Base-by-base conservation (phyloP, 768 basidiomycete species). In the Amanita rimosa region DNA sequence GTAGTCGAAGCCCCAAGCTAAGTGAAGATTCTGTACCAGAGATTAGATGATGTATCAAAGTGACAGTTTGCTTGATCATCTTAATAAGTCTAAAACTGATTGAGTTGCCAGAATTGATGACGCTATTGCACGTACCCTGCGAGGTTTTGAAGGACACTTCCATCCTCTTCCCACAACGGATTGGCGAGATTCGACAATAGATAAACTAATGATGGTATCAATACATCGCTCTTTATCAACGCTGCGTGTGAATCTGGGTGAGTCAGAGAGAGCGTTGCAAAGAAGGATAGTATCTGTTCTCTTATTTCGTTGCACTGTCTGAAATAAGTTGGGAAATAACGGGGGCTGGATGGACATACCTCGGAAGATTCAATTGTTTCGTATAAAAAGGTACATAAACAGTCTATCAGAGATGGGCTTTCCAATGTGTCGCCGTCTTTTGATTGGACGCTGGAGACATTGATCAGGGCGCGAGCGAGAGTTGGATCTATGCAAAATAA, bases 141-240 rank as follows among this genome's bases (percentile, higher is more conserved):
- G 26, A 68, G 58, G 4, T 58, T 59, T 21, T 64, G 60, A 0
- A 69, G 53, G 2, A 72, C 65, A 13, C 55, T 56, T 42, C 73
- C 70, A 36, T 75, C 73, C 31, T 81, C 81, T 57, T 86, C 82
- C 82, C 83, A 90, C 13, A 90, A 60, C 2, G 74, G 70, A 1
- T 69, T 68, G 0, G 75, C 70, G 35, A 81, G 62, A 17, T 73
- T 66, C 31, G 70, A 68, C 7, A 84, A 65, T 51, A 73, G 79
- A 27, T 72, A 54, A 16, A 87, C 69, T 22, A 89, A 60, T 0
- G 85, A 78, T 1, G 85, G 85, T 36, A 89, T 70, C 11, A 90
- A 56, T 9, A 68, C 67, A 36, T 67, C 69, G 0, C 83, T 82
- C 13, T 71, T 68, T 16, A 66, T 53, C 2, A 77, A 61, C 21